Percentiles rank a stretch among this genome's conserved stretches.
Conservation (phyloP, 2,329 filamentous ascomycete species). For the Penicillium sp. region DNA sequence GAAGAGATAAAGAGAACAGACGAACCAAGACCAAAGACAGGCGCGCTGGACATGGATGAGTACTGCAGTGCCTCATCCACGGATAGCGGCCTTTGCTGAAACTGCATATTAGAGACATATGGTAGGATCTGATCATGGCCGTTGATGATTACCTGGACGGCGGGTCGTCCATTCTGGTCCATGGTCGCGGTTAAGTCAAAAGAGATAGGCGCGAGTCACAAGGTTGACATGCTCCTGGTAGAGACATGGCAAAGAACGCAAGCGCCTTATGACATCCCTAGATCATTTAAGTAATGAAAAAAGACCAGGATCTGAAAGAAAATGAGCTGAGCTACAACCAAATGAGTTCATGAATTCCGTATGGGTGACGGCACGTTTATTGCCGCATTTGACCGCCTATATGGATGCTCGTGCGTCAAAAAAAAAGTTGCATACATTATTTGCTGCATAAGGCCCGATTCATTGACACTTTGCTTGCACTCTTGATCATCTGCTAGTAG, state of each 20-base stretch:
- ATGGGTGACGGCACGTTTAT: constrained; percentile 11
- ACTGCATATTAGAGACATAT: constrained; percentile 26
- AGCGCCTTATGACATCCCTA: constrained; percentile 21
- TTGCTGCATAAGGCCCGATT: neutral
- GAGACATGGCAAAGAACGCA: constrained; percentile 32
- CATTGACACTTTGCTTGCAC: neutral
- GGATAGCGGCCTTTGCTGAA: constrained; percentile 38
- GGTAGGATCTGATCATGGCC: constrained; percentile 29
- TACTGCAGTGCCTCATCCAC: constrained; percentile 50
- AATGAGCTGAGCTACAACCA: constrained; percentile 12
- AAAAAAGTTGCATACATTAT: constrained; percentile 19
- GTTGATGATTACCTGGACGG: constrained; percentile 45
- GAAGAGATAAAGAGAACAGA: constrained; percentile 5
- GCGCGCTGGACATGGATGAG: constrained; percentile 51
- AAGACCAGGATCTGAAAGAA: neutral
- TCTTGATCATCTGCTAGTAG: neutral
- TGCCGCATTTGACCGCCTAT: constrained; percentile 22
- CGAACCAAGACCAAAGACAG: constrained; percentile 47
- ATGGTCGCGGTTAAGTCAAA: constrained; percentile 31
- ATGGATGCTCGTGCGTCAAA: constrained; percentile 22
- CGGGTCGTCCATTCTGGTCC: constrained; percentile 41
- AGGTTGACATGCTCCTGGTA: constrained; percentile 28
- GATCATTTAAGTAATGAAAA: constrained; percentile 9
- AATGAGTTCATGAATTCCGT: constrained; percentile 19
- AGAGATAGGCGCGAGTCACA: constrained; percentile 25